Conservation (phyloP, 169 alveolate species). For the Sarcocystis neurona region DNA sequence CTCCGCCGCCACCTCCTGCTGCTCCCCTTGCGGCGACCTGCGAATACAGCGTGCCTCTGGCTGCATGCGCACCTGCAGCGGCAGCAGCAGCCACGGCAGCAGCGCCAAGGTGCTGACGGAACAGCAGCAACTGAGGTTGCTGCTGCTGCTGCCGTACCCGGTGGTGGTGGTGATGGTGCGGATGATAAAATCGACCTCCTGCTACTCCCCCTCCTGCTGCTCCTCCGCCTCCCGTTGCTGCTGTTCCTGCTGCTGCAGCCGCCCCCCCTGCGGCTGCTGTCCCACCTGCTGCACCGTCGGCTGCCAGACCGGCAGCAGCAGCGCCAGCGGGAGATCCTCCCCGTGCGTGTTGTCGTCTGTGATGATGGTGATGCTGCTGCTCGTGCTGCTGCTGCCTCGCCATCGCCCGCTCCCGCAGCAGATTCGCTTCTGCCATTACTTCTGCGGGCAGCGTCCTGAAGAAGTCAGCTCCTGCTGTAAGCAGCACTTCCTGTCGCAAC, state of each 20-base stretch:
- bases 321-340: neutral
- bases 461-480: constrained; percentile 77
- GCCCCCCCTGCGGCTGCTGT: neutral
- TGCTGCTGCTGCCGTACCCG: too few species aligned
- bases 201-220: too few species aligned
- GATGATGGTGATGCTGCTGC: constrained; percentile 44
- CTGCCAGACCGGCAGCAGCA: neutral
- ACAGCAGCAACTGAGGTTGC: too few species aligned
- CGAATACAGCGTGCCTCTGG: too few species aligned
- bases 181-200: too few species aligned
- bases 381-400: constrained; percentile 53
- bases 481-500: constrained; percentile 78
- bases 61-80: too few species aligned
- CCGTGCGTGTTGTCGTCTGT: neutral
- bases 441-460: constrained; percentile 76
- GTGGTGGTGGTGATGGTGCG: too few species aligned
- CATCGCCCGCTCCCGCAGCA: constrained; percentile 70
- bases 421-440: constrained; percentile 75
- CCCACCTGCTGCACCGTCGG: neutral
- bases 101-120: too few species aligned
- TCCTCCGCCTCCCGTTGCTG: too few species aligned
- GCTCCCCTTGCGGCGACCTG: too few species aligned
- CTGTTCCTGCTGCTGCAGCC: neutral
- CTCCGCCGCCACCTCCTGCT: constrained; percentile 22
- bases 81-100: too few species aligned